Evolutionary conservation across 441 rosid species (phyloP).

Genomic region (Kokia cookei): DNA sequence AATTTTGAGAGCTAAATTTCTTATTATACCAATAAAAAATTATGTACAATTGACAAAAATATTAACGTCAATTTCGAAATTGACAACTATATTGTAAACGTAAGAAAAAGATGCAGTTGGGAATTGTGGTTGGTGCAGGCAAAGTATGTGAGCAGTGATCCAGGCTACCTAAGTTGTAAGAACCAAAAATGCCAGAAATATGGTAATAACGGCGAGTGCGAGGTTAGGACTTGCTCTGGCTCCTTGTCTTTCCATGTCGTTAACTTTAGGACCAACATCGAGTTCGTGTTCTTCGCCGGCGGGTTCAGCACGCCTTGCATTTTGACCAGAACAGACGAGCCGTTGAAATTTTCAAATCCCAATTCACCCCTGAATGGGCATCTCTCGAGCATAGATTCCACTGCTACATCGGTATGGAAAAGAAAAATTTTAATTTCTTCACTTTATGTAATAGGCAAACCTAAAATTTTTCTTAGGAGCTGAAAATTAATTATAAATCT

Average conservation of each 20-base stretch:
- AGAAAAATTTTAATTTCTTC: background rate
- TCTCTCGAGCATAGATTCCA: slow-evolving; percentile 47
- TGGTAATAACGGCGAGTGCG: slow-evolving; percentile 19
- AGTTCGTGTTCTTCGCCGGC: slow-evolving; percentile 49
- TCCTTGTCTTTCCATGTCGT: slow-evolving; percentile 47
- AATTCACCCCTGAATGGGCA: slow-evolving; percentile 48
- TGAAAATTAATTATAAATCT: too few relatives aligned
- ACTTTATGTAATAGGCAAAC: too few relatives aligned
- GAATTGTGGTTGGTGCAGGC: slow-evolving; percentile 33
- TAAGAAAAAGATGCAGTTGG: background rate
- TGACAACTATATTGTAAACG: background rate
- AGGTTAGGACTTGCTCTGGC: slow-evolving; percentile 30
- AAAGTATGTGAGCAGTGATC: slow-evolving; percentile 45
- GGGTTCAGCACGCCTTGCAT: slow-evolving; percentile 53
- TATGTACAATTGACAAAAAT: too few relatives aligned
- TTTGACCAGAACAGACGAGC: slow-evolving; percentile 19
- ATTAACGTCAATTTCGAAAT: too few relatives aligned
- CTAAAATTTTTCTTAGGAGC: too few relatives aligned
- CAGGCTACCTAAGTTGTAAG: slow-evolving; percentile 44
- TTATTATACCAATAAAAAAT: too few relatives aligned
- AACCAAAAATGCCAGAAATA: slow-evolving; percentile 30
- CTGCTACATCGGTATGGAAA: slow-evolving; percentile 44
- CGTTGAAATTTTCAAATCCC: slow-evolving; percentile 45
- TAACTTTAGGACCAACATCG: slow-evolving; percentile 55
- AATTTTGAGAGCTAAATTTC: too few relatives aligned